Percentiles rank a stretch among this genome's conserved stretches.
Evolutionary conservation across 371 early-diverging fungal species (phyloP).

Genomic region (Mucor ambiguus): DNA sequence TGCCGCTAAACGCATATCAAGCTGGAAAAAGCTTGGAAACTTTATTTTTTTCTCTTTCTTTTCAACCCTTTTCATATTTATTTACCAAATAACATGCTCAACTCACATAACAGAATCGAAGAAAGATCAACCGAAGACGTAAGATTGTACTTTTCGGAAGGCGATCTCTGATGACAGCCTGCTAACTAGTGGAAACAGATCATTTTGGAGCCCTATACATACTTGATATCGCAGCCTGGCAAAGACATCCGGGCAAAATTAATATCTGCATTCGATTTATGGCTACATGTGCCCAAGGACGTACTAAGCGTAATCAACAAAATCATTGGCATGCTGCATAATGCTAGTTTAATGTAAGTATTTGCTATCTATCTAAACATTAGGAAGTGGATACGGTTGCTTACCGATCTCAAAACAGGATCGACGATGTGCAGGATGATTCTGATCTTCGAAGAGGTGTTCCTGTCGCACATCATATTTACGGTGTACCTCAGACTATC

Average conservation of each 20-base stretch:
- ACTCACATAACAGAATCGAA: background rate
- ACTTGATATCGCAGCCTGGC: constrained; percentile 82
- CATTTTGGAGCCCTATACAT: constrained; percentile 81
- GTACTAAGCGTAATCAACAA: constrained; percentile 72
- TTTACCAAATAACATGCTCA: background rate
- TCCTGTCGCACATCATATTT: constrained; percentile 96
- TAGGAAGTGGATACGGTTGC: background rate
- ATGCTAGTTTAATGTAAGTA: constrained; percentile 84
- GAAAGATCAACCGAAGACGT: constrained; percentile 9
- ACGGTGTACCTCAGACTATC: constrained; percentile 89
- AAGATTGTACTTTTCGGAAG: background rate
- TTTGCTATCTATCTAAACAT: background rate
- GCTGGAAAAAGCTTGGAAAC: background rate
- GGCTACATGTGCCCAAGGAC: constrained; percentile 78
- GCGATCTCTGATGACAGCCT: background rate
- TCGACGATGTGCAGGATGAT: constrained; percentile 89
- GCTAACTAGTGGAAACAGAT: constrained; percentile 33
- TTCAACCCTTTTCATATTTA: background rate
- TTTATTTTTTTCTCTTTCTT: background rate
- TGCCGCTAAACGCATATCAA: background rate
- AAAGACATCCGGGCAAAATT: constrained; percentile 90
- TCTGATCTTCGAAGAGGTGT: constrained; percentile 88
- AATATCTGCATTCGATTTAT: constrained; percentile 86
- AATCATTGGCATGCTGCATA: constrained; percentile 94
- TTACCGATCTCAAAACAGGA: background rate